phyloP scores from a whole-genome alignment of 306 rosid genomes.

The Abrus pulchellus region DNA sequence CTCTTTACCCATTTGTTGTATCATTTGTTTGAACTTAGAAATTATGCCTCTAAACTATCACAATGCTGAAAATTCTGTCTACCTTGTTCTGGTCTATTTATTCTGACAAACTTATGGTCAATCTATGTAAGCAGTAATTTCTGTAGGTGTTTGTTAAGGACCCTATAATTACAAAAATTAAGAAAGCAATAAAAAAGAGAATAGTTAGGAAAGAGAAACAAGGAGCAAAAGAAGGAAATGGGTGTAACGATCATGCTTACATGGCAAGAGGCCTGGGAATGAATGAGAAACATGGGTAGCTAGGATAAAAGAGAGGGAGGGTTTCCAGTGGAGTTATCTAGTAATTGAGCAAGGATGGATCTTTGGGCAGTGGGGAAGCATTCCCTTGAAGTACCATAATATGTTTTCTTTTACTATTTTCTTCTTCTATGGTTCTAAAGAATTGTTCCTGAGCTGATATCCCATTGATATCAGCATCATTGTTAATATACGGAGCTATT shows the following conservation, averaged over 20 bases:
- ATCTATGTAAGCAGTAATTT: constrained; percentile 14
- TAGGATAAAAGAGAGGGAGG: neutral
- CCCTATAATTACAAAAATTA: neutral
- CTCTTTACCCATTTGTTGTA: constrained; percentile 3
- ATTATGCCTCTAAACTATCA: constrained; percentile 18
- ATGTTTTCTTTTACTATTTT: neutral
- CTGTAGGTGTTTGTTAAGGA: constrained; percentile 21
- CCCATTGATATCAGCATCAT: neutral
- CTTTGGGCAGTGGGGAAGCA: neutral
- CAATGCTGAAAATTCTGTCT: constrained; percentile 21
- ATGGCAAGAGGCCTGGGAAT: constrained; percentile 1
- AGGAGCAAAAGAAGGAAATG: neutral
- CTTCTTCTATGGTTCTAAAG: neutral
- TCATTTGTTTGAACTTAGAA: neutral
- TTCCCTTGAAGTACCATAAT: no score
- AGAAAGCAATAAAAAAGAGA: constrained; percentile 1
- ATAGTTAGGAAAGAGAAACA: neutral
- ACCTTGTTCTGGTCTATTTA: neutral
- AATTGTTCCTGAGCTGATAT: neutral
- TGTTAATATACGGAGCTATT: neutral
- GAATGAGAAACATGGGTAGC: neutral
- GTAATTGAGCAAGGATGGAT: neutral
- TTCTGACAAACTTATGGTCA: constrained; percentile 8
- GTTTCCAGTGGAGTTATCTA: neutral
- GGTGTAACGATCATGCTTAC: constrained; percentile 26